These are phyloP conservation scores for Perilla frutescens DNA, from an alignment of 257 asterid genomes.

Conservation along the genomic window DNA sequence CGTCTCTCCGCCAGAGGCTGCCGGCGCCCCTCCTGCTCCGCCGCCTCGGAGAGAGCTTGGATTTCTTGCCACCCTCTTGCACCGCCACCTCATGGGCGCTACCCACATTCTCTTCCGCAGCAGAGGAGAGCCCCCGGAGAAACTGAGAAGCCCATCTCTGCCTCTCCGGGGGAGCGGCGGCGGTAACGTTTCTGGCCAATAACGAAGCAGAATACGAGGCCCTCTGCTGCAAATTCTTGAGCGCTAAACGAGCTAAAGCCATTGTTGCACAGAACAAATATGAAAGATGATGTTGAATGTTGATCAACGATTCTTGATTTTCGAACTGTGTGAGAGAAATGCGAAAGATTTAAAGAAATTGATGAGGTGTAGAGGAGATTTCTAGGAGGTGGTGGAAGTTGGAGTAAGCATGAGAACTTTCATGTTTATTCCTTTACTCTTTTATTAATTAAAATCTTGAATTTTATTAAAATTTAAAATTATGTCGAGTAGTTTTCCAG, in stretches of 20 bases:
- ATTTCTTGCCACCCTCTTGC: conserved; percentile 46
- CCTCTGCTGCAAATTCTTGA: conserved; percentile 47
- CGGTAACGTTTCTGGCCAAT: conserved; percentile 6
- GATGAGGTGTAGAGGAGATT: neutral
- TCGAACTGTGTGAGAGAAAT: neutral
- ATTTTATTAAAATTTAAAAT: neutral
- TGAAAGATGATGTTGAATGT: neutral
- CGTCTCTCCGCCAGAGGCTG: conserved; percentile 48
- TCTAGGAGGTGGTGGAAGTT: conserved; percentile 41
- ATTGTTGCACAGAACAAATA: conserved; percentile 10
- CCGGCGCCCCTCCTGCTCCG: conserved; percentile 38
- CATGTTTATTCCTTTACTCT: conserved; percentile 35
- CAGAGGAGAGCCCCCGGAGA: conserved; percentile 45
- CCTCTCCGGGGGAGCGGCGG: neutral
- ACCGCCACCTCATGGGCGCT: conserved; percentile 45
- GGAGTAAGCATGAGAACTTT: conserved; percentile 35
- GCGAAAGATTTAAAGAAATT: conserved; percentile 31
- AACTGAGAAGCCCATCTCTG: conserved; percentile 43
- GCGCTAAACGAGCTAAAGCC: conserved; percentile 56
- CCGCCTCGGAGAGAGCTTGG: conserved; percentile 38
- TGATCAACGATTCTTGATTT: neutral
- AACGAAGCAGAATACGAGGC: conserved; percentile 30
- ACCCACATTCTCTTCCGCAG: conserved; percentile 38
- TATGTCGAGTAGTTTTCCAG: conserved; percentile 32
- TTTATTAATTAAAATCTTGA: neutral